Evolutionary conservation across 306 rosid species (phyloP).

Genomic region (Vachellia collinsii): DNA sequence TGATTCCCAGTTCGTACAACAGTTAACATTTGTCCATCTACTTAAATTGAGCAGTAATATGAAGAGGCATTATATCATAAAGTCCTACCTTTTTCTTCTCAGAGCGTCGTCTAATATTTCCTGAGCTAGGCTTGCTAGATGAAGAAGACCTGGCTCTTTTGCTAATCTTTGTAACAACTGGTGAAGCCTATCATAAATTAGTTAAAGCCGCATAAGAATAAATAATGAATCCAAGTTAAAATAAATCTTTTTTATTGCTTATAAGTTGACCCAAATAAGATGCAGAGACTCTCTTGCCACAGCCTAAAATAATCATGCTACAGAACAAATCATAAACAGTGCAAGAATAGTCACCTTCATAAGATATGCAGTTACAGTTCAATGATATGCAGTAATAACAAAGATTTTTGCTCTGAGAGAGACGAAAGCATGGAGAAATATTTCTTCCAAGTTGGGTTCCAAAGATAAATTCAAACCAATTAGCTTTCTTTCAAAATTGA

Average conservation of each 20-base stretch:
- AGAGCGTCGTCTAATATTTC: slow-evolving; percentile 58
- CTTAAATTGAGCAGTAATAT: slow-evolving; percentile 1
- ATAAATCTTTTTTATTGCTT: slow-evolving; percentile 2
- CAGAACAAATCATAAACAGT: background rate
- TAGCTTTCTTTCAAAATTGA: too few relatives aligned
- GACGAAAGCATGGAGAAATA: too few relatives aligned
- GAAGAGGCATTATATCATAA: slow-evolving; percentile 1
- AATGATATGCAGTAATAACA: too few relatives aligned
- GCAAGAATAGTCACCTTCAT: slow-evolving; percentile 9
- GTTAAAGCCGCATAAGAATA: slow-evolving; percentile 29
- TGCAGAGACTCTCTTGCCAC: background rate
- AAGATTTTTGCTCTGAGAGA: too few relatives aligned
- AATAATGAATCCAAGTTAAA: slow-evolving; percentile 33
- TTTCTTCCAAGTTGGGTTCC: too few relatives aligned
- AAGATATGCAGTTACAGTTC: background rate
- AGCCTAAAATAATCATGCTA: too few relatives aligned
- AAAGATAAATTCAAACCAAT: too few relatives aligned
- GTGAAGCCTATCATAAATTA: slow-evolving; percentile 64
- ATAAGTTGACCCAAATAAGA: background rate
- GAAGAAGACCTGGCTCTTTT: slow-evolving; percentile 67
- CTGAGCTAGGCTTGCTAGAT: slow-evolving; percentile 56
- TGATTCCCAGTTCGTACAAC: too few relatives aligned
- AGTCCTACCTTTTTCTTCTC: slow-evolving; percentile 79
- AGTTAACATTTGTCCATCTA: too few relatives aligned
- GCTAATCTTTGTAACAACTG: slow-evolving; percentile 62